Percentiles rank a stretch among this genome's conserved stretches.
These are phyloP conservation scores for Amaranthus palmeri DNA, from an alignment of 148 eudicot species.

Conservation along the genomic window DNA sequence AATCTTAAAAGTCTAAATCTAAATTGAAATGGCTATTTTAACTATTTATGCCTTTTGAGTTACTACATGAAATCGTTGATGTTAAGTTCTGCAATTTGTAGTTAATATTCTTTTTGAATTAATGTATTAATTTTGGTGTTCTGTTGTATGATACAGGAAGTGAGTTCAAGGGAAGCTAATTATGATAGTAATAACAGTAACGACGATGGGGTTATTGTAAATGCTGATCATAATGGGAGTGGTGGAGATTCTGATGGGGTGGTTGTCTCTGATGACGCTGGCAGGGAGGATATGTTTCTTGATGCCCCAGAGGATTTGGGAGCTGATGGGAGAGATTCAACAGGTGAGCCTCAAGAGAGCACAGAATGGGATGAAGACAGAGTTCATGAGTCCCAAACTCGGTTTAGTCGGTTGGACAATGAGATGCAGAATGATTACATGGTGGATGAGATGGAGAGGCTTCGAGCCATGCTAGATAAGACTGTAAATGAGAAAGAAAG, in stretches of 20 bases:
- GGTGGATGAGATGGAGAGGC: constrained; percentile 59
- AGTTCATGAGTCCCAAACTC: constrained; percentile 27
- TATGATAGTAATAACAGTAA: constrained; percentile 33
- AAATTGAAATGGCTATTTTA: background rate
- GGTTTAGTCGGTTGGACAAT: constrained; percentile 42
- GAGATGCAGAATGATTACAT: constrained; percentile 48
- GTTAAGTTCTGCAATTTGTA: background rate
- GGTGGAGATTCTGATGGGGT: constrained; percentile 52
- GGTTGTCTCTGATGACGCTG: constrained; percentile 69
- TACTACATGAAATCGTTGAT: background rate
- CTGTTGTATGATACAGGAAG: constrained; percentile 31
- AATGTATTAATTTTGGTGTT: background rate
- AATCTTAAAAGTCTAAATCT: background rate
- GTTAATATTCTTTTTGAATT: background rate
- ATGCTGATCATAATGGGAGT: constrained; percentile 40
- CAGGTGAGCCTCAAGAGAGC: constrained; percentile 46
- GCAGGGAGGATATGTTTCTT: constrained; percentile 83
- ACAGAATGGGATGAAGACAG: constrained; percentile 43
- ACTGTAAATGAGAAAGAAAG: constrained; percentile 57
- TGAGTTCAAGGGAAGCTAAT: constrained; percentile 40
- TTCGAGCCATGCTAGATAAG: constrained; percentile 50
- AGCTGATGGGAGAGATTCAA: constrained; percentile 44
- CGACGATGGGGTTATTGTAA: constrained; percentile 49
- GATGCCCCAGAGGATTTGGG: constrained; percentile 90
- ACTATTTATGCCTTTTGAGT: background rate